Evolutionary conservation across 2,329 filamentous ascomycete genomes (phyloP).

Genomic region (Fusarium tjaetaba): DNA sequence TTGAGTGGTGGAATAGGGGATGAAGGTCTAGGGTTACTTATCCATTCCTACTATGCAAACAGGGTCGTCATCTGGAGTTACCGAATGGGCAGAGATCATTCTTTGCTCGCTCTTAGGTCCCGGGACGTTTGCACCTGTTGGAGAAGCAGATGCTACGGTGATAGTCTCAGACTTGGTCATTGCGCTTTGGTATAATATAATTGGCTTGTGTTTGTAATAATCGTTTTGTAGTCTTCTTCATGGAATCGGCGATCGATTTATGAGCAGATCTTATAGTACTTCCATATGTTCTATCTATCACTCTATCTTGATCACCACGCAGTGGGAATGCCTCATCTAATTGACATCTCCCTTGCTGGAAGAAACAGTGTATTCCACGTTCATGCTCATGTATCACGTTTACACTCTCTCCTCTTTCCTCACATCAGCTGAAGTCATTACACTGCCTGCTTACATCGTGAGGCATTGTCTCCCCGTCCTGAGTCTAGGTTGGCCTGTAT

Average conservation of each 20-base stretch:
- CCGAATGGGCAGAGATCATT: fast-evolving
- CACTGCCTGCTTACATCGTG: background rate
- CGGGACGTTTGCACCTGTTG: fast-evolving
- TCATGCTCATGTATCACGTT: background rate
- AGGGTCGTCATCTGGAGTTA: background rate
- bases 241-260: background rate
- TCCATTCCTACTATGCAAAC: background rate
- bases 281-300: fast-evolving
- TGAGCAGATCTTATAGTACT: background rate
- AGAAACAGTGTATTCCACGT: fast-evolving
- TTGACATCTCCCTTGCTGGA: fast-evolving
- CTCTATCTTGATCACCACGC: fast-evolving
- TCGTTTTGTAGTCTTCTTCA: fast-evolving
- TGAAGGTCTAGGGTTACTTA: fast-evolving
- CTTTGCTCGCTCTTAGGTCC: background rate
- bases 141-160: background rate
- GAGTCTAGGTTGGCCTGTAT: background rate
- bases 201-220: background rate
- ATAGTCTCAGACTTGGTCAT: background rate
- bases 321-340: fast-evolving
- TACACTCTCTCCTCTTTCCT: background rate
- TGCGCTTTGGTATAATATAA: background rate
- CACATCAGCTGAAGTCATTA: background rate
- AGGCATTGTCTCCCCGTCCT: fast-evolving
- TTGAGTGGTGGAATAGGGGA: fast-evolving